Evolutionary conservation across 2,329 filamentous ascomycete genomes (phyloP), one percentile per base, ranked within the genome.

Genomic region (Venturia nashicola): DNA sequence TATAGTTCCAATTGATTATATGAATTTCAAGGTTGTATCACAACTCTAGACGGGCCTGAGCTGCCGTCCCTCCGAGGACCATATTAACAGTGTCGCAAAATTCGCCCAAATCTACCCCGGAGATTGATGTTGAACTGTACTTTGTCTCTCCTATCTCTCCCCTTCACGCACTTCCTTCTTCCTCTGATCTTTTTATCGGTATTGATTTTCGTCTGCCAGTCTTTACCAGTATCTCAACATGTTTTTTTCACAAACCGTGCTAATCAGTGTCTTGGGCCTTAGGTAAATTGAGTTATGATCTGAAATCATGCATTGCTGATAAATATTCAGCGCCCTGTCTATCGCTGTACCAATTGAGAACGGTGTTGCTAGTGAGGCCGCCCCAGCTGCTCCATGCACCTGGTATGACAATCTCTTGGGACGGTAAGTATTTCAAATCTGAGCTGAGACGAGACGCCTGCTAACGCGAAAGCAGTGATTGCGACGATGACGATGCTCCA

Each of bases 301-400:
- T 27, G 27, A 60, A 14, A 9, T 42, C 5, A 18, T 27, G 20
- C 39, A 27, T 16, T 42, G 5, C 39, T 60, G n/a, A 60, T 16
- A 60, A 3, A 18, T 60, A 6, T 23, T 12, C 23, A 60, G 59
- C n/a, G 59, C 59, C 59, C 34, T 60, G n/a, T 16, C 59, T 14
- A n/a, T 44, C n/a, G 39, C 36, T 14, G 59, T 36, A 16, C 59
- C 59, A 60, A n/a, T 60, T 32, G 59, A 60, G n/a, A 60, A 60
- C 23, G 59, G 59, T 27, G 39, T 60, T 16, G 39, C 59, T 27
- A 39, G 9, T 60, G 20, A 42, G 36, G 59, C 59, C 14, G 59
- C 59, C 27, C 20, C 36, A 42, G 8, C 36, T n/a, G 4, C 18
- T 20, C 34, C 36, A 60, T 60, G 59, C 27, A 12, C 36, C 36